These are phyloP conservation scores for Solanum rostratum DNA, from an alignment of 257 asterid species.

Conservation along the genomic window DNA sequence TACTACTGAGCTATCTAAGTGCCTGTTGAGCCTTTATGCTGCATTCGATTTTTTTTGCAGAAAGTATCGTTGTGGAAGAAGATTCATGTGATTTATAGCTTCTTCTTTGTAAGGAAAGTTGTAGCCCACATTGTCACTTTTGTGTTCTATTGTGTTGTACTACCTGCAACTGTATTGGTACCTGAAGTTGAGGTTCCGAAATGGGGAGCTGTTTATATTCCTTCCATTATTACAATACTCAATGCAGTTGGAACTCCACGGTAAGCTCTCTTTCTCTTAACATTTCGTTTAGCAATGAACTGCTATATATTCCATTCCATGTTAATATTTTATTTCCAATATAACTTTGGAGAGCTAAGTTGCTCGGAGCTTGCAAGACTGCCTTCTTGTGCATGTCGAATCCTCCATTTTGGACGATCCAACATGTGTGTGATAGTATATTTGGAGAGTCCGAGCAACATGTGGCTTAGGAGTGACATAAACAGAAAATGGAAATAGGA, in stretches of 20 bases:
- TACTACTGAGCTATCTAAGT: neutral
- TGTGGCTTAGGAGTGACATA: neutral
- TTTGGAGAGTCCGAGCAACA: neutral
- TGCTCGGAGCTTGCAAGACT: neutral
- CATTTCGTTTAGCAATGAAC: neutral
- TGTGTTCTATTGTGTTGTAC: slow-evolving; percentile 50
- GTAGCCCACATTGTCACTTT: slow-evolving; percentile 57
- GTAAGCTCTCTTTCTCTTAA: slow-evolving; percentile 10
- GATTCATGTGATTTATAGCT: slow-evolving; percentile 58
- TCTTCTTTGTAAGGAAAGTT: slow-evolving; percentile 67
- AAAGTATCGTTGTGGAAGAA: slow-evolving; percentile 51
- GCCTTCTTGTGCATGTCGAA: neutral
- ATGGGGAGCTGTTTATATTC: slow-evolving; percentile 57
- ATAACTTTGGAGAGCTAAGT: neutral
- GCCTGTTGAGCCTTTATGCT: neutral
- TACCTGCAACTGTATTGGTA: slow-evolving; percentile 50
- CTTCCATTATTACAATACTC: slow-evolving; percentile 39
- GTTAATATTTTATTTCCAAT: neutral
- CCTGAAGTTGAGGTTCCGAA: slow-evolving; percentile 61
- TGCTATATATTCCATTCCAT: neutral
- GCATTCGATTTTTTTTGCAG: slow-evolving; percentile 16
- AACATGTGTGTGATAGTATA: neutral
- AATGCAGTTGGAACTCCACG: slow-evolving; percentile 62
- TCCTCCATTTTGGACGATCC: neutral
- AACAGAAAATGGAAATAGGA: neutral